Evolutionary conservation across 176 grass and related monocot species (phyloP).

Genomic region (Bromus sterilis): DNA sequence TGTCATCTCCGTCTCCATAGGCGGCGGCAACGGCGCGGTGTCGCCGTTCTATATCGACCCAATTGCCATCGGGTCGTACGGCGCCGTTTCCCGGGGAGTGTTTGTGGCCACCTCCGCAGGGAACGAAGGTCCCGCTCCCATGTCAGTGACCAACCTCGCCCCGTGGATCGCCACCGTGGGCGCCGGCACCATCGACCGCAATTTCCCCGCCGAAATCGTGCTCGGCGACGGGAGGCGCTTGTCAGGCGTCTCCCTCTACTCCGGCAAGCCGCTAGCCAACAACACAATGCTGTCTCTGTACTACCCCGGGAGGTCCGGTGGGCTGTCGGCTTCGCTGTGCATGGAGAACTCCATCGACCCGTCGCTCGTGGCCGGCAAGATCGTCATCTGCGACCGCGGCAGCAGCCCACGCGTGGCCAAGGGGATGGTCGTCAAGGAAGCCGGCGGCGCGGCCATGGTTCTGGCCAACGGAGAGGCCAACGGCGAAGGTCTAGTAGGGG

Average conservation of each 20-base stretch:
- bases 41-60: conserved; percentile 90
- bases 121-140: conserved; percentile 65
- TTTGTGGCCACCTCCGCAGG: conserved; percentile 93
- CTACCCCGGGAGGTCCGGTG: conserved; percentile 59
- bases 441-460: conserved; percentile 77
- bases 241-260: conserved; percentile 73
- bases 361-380: conserved; percentile 60
- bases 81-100: conserved; percentile 56
- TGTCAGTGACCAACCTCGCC: conserved; percentile 89
- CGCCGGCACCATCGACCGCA: conserved; percentile 89
- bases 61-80: conserved; percentile 80
- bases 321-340: conserved; percentile 74
- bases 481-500: conserved; percentile 84
- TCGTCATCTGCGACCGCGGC: conserved; percentile 91
- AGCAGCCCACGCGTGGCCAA: conserved; percentile 95
- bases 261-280: conserved; percentile 46
- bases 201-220: conserved; percentile 64
- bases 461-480: conserved; percentile 75
- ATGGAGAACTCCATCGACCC: conserved; percentile 97
- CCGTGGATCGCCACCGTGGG: conserved; percentile 92
- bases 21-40: conserved; percentile 55
- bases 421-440: conserved; percentile 81
- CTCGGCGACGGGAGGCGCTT: conserved; percentile 67
- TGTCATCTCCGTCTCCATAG: conserved; percentile 87
- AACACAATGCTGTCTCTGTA: conserved; percentile 44